Evolutionary conservation across 257 asterid genomes (phyloP).

Genomic region (Penstemon eatonii): DNA sequence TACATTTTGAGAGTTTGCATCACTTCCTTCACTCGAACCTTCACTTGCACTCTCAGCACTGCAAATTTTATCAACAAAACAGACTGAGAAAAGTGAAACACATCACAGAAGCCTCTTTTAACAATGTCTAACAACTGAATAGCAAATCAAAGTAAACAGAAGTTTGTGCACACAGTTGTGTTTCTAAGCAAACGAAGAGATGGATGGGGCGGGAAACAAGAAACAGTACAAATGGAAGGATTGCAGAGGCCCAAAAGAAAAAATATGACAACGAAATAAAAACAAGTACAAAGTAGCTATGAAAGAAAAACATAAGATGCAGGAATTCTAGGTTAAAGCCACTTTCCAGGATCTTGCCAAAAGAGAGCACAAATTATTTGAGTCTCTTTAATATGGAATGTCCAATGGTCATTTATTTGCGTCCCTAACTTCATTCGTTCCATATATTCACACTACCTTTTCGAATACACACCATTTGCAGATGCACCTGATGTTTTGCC

Average conservation of each 20-base stretch:
- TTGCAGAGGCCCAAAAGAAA: not conserved
- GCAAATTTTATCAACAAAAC: conserved; percentile 37
- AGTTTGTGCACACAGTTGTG: not conserved
- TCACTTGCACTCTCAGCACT: conserved; percentile 90
- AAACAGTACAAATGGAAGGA: conserved; percentile 7
- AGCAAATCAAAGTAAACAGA: not conserved
- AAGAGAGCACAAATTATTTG: not conserved
- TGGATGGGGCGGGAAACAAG: conserved; percentile 10
- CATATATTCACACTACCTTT: conserved; percentile 51
- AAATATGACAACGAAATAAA: not conserved
- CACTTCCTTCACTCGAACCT: conserved; percentile 91
- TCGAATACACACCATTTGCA: conserved; percentile 69
- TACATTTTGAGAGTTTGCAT: conserved; percentile 49
- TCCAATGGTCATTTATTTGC: too few relatives aligned
- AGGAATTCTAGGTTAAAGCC: too few relatives aligned
- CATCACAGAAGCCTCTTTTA: not conserved
- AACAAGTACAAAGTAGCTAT: not conserved
- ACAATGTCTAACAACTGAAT: not conserved
- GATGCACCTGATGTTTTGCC: conserved; percentile 64
- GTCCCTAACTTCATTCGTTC: conserved; percentile 1
- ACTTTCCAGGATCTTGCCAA: not conserved
- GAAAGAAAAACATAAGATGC: not conserved
- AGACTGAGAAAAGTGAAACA: conserved; percentile 13
- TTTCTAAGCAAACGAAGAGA: conserved; percentile 7
- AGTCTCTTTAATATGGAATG: not conserved